Evolutionary conservation across 805 yeast species (phyloP).

Genomic region (Spathaspora hagerdaliae): DNA sequence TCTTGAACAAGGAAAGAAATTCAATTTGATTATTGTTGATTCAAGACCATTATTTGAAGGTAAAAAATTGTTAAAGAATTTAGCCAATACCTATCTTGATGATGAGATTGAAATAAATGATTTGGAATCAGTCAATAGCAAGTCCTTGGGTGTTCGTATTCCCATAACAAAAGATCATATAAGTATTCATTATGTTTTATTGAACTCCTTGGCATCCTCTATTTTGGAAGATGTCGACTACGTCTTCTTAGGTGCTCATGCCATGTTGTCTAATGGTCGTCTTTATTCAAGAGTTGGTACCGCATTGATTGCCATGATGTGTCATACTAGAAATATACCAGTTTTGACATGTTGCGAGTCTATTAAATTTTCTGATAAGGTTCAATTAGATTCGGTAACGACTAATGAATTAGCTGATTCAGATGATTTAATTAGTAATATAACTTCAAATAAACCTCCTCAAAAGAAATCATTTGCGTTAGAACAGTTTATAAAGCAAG

Average conservation of each 20-base stretch:
- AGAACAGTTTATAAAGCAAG: slow-evolving; percentile 53
- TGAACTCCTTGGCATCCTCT: slow-evolving; percentile 70
- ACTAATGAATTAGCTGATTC: slow-evolving; percentile 85
- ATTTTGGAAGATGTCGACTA: slow-evolving; percentile 83
- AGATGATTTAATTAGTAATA: slow-evolving; percentile 56
- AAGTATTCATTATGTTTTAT: slow-evolving; percentile 71
- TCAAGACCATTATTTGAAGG: slow-evolving; percentile 95
- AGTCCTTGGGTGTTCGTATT: slow-evolving; percentile 5
- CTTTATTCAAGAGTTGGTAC: slow-evolving; percentile 93
- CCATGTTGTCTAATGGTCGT: slow-evolving; percentile 93
- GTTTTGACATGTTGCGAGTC: slow-evolving; percentile 95
- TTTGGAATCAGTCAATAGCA: slow-evolving; percentile 15
- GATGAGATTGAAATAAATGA: slow-evolving; percentile 13
- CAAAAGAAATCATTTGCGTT: slow-evolving; percentile 58
- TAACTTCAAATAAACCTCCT: slow-evolving; percentile 49
- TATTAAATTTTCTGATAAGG: slow-evolving; percentile 90
- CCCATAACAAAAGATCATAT: slow-evolving; percentile 51
- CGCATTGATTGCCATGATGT: slow-evolving; percentile 88
- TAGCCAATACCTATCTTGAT: slow-evolving; percentile 42
- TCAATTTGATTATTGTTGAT: slow-evolving; percentile 84
- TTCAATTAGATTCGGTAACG: slow-evolving; percentile 94
- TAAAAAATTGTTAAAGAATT: slow-evolving; percentile 61
- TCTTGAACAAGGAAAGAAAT: slow-evolving; percentile 54
- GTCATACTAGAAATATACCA: slow-evolving; percentile 83
- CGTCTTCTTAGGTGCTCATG: slow-evolving; percentile 94